Evolutionary conservation across 1,284 basidiomycete genomes (phyloP).

Genomic region (Boletus calvinii): DNA sequence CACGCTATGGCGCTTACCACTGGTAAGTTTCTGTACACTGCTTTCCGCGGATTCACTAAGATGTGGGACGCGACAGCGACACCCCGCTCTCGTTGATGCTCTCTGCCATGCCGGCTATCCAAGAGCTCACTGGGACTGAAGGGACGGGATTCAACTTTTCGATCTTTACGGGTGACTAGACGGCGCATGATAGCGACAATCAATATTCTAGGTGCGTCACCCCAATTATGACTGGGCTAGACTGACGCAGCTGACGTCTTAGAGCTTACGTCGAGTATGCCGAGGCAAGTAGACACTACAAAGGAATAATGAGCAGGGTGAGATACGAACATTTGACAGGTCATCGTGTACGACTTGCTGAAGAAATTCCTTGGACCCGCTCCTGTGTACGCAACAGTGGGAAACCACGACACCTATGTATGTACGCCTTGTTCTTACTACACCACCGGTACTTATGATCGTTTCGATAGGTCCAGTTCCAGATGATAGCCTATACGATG

Average conservation of each 20-base stretch:
- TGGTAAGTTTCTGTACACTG: constrained; percentile 45
- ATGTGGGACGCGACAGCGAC: constrained; percentile 46
- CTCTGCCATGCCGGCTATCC: constrained; percentile 66
- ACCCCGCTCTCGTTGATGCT: constrained; percentile 60
- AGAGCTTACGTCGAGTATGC: constrained; percentile 52
- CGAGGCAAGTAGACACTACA: constrained; percentile 48
- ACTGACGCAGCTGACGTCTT: too few species aligned
- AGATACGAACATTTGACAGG: too few species aligned
- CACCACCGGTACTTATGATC: too few species aligned
- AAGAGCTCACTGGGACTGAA: constrained; percentile 60
- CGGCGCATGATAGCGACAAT: constrained; percentile 68
- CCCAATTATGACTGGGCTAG: too few species aligned
- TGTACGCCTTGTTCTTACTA: too few species aligned
- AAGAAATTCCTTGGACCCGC: constrained; percentile 56
- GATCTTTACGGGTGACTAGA: constrained; percentile 75
- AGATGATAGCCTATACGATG: constrained; percentile 60
- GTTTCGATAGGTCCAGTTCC: constrained; percentile 46
- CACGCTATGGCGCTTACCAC: constrained; percentile 57
- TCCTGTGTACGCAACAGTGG: constrained; percentile 67
- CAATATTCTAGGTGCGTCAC: constrained; percentile 58
- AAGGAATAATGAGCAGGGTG: too few species aligned
- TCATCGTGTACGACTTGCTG: constrained; percentile 61
- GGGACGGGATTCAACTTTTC: constrained; percentile 62
- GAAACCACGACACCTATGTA: constrained; percentile 77
- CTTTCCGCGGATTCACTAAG: not conserved